Evolutionary conservation across 768 basidiomycete genomes (phyloP), one percentile per base, ranked within the genome.

Genomic region (Clitopilus hobsonii): DNA sequence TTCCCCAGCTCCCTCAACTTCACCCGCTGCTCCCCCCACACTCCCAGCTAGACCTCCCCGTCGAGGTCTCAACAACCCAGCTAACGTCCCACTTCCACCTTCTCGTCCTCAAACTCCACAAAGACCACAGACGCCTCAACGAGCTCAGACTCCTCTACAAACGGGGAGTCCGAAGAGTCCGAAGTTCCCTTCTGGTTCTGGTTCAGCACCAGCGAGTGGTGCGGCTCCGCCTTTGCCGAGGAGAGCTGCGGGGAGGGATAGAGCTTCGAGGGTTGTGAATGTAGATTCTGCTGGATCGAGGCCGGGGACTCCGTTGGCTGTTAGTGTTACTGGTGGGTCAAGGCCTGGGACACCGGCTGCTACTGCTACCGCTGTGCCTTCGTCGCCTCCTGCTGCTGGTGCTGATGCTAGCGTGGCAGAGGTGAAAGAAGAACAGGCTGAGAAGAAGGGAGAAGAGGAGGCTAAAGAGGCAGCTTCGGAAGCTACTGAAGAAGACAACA

Each of bases 171-270:
- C 49, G 14, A 28, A 16, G 41, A 45, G 41, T 45, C 41, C 41
- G 41, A 45, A 45, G 41, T 45, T 45, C 41, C 41, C 41, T 45
- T 67, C 63, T 24, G 60, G 59, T 2, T 49, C 45, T 10, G 32
- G 41, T 2, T 56, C n/a, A n/a, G n/a, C n/a, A n/a, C n/a, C 61
- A 20, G 59, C 57, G 16, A 57, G 26, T 5, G 53, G 60, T 18
- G 62, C 68, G 2, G 77, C 78, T 5, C 87, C 88, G 0, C 88
- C 87, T 1, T 66, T 90, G 22, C 88, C 88, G 0, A 76, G 84
- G 38, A 73, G 88, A 45, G 88, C 88, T 0, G 79, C 85, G 49
- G 82, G n/a, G n/a, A n/a, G n/a, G n/a, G n/a, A 79, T 1, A 76
- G 88, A 20, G 71, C 69, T 5, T 62, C 77, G 11, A 70, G 75